These are phyloP conservation scores for Neurospora sp. DNA, from an alignment of 495 filamentous ascomycete genomes.

Conservation along the genomic window DNA sequence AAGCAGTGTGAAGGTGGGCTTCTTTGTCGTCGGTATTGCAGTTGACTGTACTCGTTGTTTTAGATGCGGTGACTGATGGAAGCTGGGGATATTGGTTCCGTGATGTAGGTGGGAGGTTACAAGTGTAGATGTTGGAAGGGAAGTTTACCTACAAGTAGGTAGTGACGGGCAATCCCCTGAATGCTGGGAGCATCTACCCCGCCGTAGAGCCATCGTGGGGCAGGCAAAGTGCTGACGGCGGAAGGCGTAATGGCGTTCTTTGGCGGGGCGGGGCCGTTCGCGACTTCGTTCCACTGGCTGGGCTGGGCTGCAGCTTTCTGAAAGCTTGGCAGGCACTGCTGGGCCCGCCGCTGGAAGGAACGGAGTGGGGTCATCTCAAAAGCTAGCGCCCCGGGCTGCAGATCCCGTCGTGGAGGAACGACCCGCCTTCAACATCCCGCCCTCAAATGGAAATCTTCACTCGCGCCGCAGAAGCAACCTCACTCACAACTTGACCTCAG, in stretches of 20 bases:
- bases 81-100: background rate
- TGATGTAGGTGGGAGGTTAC: background rate
- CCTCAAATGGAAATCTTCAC: slow-evolving; percentile 7
- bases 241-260: background rate
- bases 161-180: background rate
- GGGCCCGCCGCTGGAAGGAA: background rate
- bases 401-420: background rate
- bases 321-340: background rate
- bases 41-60: background rate
- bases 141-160: background rate
- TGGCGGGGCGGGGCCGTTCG: background rate
- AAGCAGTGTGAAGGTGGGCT: background rate
- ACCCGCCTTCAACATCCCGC: background rate
- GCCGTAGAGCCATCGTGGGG: background rate
- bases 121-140: background rate
- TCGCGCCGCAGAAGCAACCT: background rate
- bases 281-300: background rate
- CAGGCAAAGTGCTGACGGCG: background rate
- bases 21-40: background rate
- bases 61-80: slow-evolving; percentile 3
- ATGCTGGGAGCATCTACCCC: background rate
- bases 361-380: background rate
- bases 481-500: background rate
- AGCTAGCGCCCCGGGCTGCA: background rate
- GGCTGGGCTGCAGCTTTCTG: background rate